Evolutionary conservation across 192 early-diverging fungal species (phyloP).

Genomic region (Coemansia sp.): DNA sequence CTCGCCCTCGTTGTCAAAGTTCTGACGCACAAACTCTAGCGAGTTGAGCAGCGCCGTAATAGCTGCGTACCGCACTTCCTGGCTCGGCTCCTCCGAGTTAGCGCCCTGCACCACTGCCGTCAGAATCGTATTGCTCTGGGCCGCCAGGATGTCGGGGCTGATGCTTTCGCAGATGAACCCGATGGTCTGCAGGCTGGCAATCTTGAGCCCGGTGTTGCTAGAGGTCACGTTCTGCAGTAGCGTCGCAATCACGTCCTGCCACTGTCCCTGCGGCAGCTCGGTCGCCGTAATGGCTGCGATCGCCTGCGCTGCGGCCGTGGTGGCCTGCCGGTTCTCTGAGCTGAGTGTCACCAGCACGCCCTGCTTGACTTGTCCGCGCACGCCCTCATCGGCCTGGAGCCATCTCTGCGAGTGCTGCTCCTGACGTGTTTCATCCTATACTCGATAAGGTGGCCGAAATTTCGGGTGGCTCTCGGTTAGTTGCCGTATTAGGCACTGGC

Average conservation of each 20-base stretch:
- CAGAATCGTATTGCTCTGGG: constrained; percentile 85
- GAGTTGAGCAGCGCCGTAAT: constrained; percentile 90
- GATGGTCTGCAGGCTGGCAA: constrained; percentile 81
- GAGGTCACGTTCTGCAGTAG: constrained; percentile 75
- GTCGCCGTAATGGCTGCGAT: constrained; percentile 90
- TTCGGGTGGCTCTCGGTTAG: no score
- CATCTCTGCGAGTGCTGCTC: constrained; percentile 62
- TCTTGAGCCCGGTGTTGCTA: constrained; percentile 66
- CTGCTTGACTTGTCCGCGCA: constrained; percentile 69
- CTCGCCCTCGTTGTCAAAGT: constrained; percentile 92
- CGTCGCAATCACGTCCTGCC: constrained; percentile 79
- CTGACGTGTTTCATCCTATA: constrained; percentile 49
- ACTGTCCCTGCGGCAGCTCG: constrained; percentile 82
- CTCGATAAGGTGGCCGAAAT: no score
- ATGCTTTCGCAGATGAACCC: constrained; percentile 92
- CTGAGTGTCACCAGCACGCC: constrained; percentile 44
- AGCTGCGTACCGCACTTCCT: constrained; percentile 84
- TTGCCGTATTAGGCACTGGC: no score
- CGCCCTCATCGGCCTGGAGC: constrained; percentile 57
- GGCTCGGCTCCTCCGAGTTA: constrained; percentile 84
- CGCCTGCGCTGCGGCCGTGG: constrained; percentile 71
- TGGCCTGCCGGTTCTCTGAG: constrained; percentile 50
- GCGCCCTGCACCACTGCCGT: constrained; percentile 95
- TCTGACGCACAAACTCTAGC: constrained; percentile 88
- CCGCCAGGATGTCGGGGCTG: constrained; percentile 70